phyloP scores from a whole-genome alignment of 129 eudicot species.

The Tanacetum coccineum region DNA sequence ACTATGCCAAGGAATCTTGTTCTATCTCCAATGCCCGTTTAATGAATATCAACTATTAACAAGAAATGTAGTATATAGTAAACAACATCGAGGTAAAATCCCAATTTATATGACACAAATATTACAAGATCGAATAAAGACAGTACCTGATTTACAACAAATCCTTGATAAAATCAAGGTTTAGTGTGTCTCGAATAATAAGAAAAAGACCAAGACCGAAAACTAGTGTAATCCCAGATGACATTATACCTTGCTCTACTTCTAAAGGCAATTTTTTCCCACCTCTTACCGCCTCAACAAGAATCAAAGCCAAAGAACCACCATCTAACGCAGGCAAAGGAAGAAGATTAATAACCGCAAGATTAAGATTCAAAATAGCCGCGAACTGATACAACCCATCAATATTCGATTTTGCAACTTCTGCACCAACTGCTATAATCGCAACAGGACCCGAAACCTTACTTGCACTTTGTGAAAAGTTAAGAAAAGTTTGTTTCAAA shows the following conservation, averaged over 20 bases:
- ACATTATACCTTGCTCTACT: conserved; percentile 87
- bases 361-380: conserved; percentile 78
- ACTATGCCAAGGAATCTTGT: no score
- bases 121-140: conserved; percentile 3
- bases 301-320: conserved; percentile 79
- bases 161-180: conserved; percentile 80
- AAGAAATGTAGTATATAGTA: no score
- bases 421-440: conserved; percentile 87
- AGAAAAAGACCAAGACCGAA: conserved; percentile 67
- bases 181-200: conserved; percentile 75
- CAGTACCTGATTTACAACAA: conserved; percentile 46
- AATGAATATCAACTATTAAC: no score
- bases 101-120: conserved; percentile 29
- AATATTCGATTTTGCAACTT: conserved; percentile 67
- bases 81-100: neutral
- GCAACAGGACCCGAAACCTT: conserved; percentile 96
- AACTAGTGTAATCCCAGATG: conserved; percentile 80
- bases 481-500: conserved; percentile 57
- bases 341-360: conserved; percentile 87
- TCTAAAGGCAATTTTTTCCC: conserved; percentile 64
- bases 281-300: conserved; percentile 71
- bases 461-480: conserved; percentile 55
- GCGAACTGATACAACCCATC: conserved; percentile 90
- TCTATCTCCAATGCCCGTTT: no score
- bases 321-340: conserved; percentile 96